Evolutionary conservation across 441 rosid species (phyloP).

Genomic region (Pelargonium citronellum): DNA sequence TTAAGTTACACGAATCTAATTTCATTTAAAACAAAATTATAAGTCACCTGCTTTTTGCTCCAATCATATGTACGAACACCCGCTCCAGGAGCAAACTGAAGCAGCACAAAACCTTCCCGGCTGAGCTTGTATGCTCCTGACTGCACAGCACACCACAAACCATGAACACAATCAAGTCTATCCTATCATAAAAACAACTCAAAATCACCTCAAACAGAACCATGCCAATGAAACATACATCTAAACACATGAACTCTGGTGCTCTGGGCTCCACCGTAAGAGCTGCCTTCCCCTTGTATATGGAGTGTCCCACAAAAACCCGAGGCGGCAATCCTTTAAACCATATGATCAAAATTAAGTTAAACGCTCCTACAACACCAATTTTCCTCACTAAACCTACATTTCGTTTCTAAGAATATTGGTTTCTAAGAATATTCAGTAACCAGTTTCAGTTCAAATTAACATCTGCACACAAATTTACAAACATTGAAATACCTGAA

Average conservation of each 20-base stretch:
- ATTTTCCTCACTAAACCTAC: not conserved
- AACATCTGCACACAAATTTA: not conserved
- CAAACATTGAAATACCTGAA: constrained; percentile 25
- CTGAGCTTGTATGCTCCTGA: constrained; percentile 72
- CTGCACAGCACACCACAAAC: constrained; percentile 31
- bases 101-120: constrained; percentile 59
- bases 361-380: not conserved
- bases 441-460: not conserved
- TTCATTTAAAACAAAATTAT: constrained; percentile 1
- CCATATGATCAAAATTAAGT: constrained; percentile 14
- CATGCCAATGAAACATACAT: constrained; percentile 33
- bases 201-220: constrained; percentile 1
- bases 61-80: constrained; percentile 81
- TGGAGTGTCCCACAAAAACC: constrained; percentile 69
- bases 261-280: constrained; percentile 72
- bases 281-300: constrained; percentile 95
- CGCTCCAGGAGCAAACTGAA: constrained; percentile 82
- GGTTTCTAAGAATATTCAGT: not conserved
- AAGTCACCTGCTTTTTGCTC: constrained; percentile 74
- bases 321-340: constrained; percentile 28
- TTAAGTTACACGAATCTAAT: not conserved
- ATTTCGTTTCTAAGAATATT: not conserved
- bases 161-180: not conserved
- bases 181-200: not conserved
- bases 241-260: constrained; percentile 71